Evolutionary conservation across 768 basidiomycete species (phyloP), one percentile per base, ranked within the genome.

Genomic region (Pleurotus cornucopiae): DNA sequence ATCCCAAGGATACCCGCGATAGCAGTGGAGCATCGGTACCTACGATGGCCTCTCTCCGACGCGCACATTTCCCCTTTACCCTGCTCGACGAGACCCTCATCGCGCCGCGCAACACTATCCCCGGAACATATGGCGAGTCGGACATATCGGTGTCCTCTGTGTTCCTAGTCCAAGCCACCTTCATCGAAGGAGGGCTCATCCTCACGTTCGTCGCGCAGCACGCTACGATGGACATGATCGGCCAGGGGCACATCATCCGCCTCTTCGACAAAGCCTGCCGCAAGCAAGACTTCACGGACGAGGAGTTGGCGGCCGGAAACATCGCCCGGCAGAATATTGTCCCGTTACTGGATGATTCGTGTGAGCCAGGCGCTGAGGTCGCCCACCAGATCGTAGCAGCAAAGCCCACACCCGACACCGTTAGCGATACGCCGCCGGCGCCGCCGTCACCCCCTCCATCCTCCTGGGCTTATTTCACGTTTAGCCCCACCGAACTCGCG

Each of bases 181-280:
- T 66, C 49, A 60, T 66, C 44, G 23, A 21, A 2, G 66, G 64
- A 2, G 67, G 67, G 11, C 51, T 69, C 11, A 5, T 67, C n/a
- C 61, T 69, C 23, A 64, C 64, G 11, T 63, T 68, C 52, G 61
- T 63, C 5, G 67, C 55, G 5, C 63, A 63, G 14, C 67, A 68
- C 43, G 57, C 58, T 16, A 56, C 57, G 16, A 66, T 68, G 67
- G 67, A 69, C 46, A 66, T 68, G 64, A 63, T 60, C 0, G 66
- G 66, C 12, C 67, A 65, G 47, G 64, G 62, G 2, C 56, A 63
- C 9, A 39, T 69, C 21, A 65, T 67, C 41, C 30, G 54, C 14
- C 60, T 69, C 3, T 51, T 69, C 7, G 56, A 58, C 3, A 67
- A 65, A 52, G 62, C 66, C 7, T 69, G 66, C 16, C 57, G 58